phyloP scores from a whole-genome alignment of 441 rosid genomes.

The Adansonia gregorii region DNA sequence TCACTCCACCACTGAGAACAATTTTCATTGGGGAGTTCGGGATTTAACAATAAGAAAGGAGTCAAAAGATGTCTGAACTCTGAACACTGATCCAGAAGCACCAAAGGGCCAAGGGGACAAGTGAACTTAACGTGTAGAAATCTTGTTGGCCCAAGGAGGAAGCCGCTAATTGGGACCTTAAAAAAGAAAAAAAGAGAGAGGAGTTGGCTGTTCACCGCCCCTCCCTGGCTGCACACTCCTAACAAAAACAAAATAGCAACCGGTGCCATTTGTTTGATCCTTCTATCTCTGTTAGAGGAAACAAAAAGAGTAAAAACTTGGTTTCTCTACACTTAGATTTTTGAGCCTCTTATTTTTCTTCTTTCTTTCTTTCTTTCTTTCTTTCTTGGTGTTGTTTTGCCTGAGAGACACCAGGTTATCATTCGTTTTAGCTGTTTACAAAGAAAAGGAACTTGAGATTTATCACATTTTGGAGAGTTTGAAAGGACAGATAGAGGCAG shows the following conservation, averaged over 20 bases:
- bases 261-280: conserved; percentile 39
- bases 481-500: conserved; percentile 7
- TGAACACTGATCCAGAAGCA: conserved; percentile 3
- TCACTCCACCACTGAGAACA: neutral
- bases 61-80: neutral
- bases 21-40: conserved; percentile 13
- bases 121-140: neutral
- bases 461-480: neutral
- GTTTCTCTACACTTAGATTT: neutral
- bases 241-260: conserved; percentile 38
- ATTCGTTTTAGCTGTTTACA: neutral
- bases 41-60: neutral
- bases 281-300: neutral
- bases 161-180: neutral
- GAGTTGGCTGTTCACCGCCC: conserved; percentile 29
- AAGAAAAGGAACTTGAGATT: neutral
- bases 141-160: conserved; percentile 25
- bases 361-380: neutral
- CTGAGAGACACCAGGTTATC: neutral
- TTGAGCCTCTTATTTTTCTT: neutral
- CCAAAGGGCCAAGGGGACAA: neutral
- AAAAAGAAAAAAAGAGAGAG: conserved; percentile 7
- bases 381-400: neutral
- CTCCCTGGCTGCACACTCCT: conserved; percentile 11
- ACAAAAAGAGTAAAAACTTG: neutral